A percentile compares a stretch with the other conserved stretches of the same genome.
Evolutionary conservation across 306 rosid genomes (phyloP).

Genomic region (Malus sylvestris): DNA sequence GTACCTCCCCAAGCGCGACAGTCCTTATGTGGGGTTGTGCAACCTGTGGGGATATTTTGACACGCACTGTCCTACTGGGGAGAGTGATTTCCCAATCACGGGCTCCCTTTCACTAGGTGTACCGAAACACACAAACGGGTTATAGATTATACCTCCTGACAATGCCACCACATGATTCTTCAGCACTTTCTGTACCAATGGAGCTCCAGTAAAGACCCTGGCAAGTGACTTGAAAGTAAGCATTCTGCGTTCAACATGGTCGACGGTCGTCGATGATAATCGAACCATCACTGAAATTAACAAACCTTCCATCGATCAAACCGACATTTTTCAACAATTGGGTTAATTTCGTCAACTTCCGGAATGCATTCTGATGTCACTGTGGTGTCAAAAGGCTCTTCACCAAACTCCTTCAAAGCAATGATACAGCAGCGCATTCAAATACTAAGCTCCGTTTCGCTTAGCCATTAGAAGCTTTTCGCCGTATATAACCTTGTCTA

Average conservation of each 20-base stretch:
- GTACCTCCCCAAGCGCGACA: no score
- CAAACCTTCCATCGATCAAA: slow-evolving; percentile 50
- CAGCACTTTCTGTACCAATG: slow-evolving; percentile 34
- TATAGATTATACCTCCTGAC: slow-evolving; percentile 6
- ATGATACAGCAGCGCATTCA: slow-evolving; percentile 42
- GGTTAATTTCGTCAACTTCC: slow-evolving; percentile 35
- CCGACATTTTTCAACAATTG: slow-evolving; percentile 47
- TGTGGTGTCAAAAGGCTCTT: slow-evolving; percentile 27
- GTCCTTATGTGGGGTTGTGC: slow-evolving; percentile 54
- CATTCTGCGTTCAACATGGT: slow-evolving; percentile 36
- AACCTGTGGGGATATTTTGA: slow-evolving; percentile 52
- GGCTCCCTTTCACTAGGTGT: not conserved
- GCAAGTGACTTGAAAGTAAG: slow-evolving; percentile 54
- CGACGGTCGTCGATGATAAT: slow-evolving; percentile 30
- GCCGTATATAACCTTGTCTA: slow-evolving; percentile 8
- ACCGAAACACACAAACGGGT: slow-evolving; percentile 39
- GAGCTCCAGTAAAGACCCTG: slow-evolving; percentile 55
- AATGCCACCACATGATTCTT: slow-evolving; percentile 17
- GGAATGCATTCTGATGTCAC: slow-evolving; percentile 44
- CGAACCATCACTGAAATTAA: slow-evolving; percentile 41
- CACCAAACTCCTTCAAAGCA: slow-evolving; percentile 25
- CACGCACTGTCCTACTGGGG: not conserved
- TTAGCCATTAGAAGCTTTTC: slow-evolving; percentile 21
- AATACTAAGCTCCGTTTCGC: slow-evolving; percentile 19
- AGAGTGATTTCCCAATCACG: slow-evolving; percentile 3